Conservation (phyloP, 83 land plant species). For the Larix sibirica region DNA sequence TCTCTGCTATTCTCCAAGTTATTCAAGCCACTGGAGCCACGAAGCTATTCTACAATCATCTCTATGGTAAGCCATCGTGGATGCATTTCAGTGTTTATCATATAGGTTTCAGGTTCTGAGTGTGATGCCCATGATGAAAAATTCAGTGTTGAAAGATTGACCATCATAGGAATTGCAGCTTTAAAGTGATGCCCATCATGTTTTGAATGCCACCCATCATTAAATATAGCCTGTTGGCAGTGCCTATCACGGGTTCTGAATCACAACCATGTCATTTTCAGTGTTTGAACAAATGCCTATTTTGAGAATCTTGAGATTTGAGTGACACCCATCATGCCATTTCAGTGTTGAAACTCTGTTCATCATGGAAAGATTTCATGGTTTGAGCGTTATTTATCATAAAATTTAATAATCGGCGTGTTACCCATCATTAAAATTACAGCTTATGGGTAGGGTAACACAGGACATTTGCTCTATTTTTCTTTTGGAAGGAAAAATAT, state of each 20-base stretch:
- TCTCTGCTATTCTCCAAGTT: slow-evolving; percentile 69
- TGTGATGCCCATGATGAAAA: background rate
- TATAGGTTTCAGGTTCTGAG: slow-evolving; percentile 19
- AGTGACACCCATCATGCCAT: no score
- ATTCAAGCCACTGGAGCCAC: slow-evolving; percentile 71
- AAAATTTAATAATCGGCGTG: no score
- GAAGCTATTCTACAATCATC: slow-evolving; percentile 84
- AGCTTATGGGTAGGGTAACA: no score
- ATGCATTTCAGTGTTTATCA: slow-evolving; percentile 32
- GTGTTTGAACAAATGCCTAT: no score
- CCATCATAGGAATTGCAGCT: background rate
- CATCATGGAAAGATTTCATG: background rate
- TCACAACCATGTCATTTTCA: no score
- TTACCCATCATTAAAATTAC: no score
- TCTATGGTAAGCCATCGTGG: slow-evolving; percentile 63
- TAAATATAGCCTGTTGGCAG: no score
- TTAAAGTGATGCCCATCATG: slow-evolving; percentile 59
- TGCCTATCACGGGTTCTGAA: no score
- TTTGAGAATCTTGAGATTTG: background rate
- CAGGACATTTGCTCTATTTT: no score
- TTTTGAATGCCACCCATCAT: slow-evolving; percentile 33
- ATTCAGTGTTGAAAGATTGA: background rate
- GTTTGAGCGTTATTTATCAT: background rate
- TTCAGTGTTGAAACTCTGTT: background rate
- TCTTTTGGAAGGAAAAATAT: no score